phyloP scores from a whole-genome alignment of 345 rosid species.

The Schrenkiella parvula region DNA sequence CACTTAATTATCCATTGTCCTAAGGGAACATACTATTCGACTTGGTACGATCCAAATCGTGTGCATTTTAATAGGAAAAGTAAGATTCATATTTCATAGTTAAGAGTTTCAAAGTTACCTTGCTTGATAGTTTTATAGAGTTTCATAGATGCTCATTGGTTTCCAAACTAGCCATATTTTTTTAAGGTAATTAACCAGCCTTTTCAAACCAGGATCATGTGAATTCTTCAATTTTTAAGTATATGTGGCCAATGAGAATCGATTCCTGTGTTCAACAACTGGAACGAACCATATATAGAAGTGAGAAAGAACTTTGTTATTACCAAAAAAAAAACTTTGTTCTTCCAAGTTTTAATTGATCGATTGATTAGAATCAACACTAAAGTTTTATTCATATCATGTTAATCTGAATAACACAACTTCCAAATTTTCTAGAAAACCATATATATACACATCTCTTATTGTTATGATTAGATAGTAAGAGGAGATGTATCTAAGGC shows the following conservation, averaged over 20 bases:
- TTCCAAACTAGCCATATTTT: neutral
- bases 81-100: neutral
- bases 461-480: conserved; percentile 29
- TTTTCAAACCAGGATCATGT: neutral
- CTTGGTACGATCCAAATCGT: conserved; percentile 7
- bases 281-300: neutral
- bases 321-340: neutral
- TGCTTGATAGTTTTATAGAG: neutral
- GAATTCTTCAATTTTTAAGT: neutral
- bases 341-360: neutral
- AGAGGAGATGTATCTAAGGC: conserved; percentile 55
- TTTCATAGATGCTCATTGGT: neutral
- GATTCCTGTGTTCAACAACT: neutral
- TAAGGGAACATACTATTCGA: conserved; percentile 18
- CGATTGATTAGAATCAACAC: conserved; percentile 1
- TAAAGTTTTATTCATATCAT: conserved; percentile 20
- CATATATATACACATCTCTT: conserved; percentile 38
- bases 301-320: neutral
- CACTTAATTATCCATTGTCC: conserved; percentile 32
- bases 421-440: neutral
- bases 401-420: conserved; percentile 15
- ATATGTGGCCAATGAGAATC: neutral
- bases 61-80: neutral
- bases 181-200: neutral
- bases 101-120: neutral